Base-by-base conservation (phyloP, 1,284 basidiomycete genomes). In the Sporisorium scitamineum region DNA sequence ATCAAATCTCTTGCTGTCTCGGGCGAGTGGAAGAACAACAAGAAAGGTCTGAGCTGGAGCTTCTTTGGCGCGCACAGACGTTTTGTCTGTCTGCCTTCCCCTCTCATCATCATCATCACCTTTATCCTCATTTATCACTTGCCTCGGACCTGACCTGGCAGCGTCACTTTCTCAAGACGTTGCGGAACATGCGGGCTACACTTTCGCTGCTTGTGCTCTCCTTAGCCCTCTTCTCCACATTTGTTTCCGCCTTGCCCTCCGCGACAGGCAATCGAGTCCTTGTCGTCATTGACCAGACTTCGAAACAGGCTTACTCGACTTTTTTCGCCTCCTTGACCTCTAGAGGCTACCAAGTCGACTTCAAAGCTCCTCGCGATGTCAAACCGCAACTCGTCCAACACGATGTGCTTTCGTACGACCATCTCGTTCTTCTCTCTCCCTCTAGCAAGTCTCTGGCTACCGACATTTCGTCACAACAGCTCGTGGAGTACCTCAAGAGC, bases 391-490 rank as follows among this genome's bases (percentile, higher is more conserved):
- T 85, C n/a, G 67, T 70, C 34, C 51, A 64, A 44, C 76, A 76
- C 56, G 83, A 80, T 59, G 78, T 83, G 22, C 60, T 67, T 42
- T 58, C 61, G n/a, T 84, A 76, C 53, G 83, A 85, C 53, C 82
- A 84, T 42, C 54, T 83, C 45, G 45, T 82, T 26, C 61, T 85
- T 9, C 74, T 85, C 32, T 69, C 76, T 0, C 79, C 80, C 5
- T 31, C 61, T 2, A 57, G 70, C 58, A 82, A 83, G 56, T 93
- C 88, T 32, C 91, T 91, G 68, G 89, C 92, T 0, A 86, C 88
- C 65, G 93, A 94, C 79, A 89, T 99, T 56, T 90, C 91, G 1
- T 94, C 96, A 0, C 94, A 96, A 86, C 88, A 90, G 13, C 88
- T 98, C 55, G 90, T 97, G 54, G 85, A 89, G 39, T 90, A 94